phyloP scores from a whole-genome alignment of 495 filamentous ascomycete genomes.

The Aspergillus kassunensis region DNA sequence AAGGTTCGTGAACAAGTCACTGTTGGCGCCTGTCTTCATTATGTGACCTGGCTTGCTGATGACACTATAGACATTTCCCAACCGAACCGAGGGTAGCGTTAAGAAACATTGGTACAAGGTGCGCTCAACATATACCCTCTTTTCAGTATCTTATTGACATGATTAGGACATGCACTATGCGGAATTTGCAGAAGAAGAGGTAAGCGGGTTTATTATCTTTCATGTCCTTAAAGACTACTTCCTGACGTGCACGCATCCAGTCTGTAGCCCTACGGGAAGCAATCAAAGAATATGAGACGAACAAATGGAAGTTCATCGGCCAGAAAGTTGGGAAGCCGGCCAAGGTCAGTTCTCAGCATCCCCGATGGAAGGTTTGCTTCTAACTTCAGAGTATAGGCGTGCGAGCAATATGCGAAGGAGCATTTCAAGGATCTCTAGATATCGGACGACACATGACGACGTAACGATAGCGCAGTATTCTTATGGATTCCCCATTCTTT shows the following conservation, averaged over 20 bases:
- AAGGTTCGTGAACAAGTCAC: slow-evolving; percentile 57
- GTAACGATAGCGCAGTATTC: slow-evolving; percentile 30
- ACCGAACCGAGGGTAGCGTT: slow-evolving; percentile 90
- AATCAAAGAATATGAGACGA: slow-evolving; percentile 97
- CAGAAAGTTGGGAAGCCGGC: slow-evolving; percentile 96
- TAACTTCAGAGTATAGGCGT: slow-evolving; percentile 58
- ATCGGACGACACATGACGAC: slow-evolving; percentile 32
- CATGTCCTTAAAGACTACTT: too few relatives aligned
- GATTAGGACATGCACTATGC: slow-evolving; percentile 95
- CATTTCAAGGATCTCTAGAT: slow-evolving; percentile 65
- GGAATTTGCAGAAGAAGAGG: slow-evolving; percentile 97
- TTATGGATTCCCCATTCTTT: slow-evolving; percentile 26
- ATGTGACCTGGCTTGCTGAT: slow-evolving; percentile 6
- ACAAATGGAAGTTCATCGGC: slow-evolving; percentile 97
- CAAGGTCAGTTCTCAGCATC: slow-evolving; percentile 58
- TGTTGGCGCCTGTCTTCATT: neutral
- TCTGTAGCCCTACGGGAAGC: slow-evolving; percentile 81
- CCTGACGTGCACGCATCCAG: too few relatives aligned
- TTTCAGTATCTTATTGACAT: slow-evolving; percentile 23
- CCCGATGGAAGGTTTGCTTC: neutral
- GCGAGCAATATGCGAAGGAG: slow-evolving; percentile 97
- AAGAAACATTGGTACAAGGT: slow-evolving; percentile 99
- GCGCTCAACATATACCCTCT: slow-evolving; percentile 15
- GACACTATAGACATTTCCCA: slow-evolving; percentile 72
- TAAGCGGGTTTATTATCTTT: slow-evolving; percentile 46